phyloP scores from a whole-genome alignment of 1,284 basidiomycete genomes.

The Cryptococcus amylolentus region DNA sequence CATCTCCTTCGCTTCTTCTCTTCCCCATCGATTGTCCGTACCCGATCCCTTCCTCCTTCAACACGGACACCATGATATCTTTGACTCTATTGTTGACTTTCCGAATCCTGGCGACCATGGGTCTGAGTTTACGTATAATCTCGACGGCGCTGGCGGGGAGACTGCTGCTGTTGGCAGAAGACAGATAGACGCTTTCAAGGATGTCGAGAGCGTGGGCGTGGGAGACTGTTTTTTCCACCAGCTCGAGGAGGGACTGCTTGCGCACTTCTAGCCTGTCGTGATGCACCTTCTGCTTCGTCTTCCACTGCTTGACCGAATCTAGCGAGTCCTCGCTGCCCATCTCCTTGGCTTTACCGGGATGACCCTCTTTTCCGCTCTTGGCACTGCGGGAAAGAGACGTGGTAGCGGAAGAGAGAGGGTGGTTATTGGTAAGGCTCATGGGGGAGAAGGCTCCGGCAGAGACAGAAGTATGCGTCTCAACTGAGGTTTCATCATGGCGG shows the following conservation, averaged over 20 bases:
- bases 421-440: slow-evolving; percentile 31
- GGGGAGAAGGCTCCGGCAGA: slow-evolving; percentile 38
- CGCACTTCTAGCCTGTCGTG: slow-evolving; percentile 29
- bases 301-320: slow-evolving; percentile 30
- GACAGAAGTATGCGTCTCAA: slow-evolving; percentile 20
- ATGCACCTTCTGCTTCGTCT: slow-evolving; percentile 26
- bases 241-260: slow-evolving; percentile 56
- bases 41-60: slow-evolving; percentile 56
- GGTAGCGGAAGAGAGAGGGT: slow-evolving; percentile 45
- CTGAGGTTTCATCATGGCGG: background rate
- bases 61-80: slow-evolving; percentile 53
- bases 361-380: slow-evolving; percentile 42
- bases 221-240: slow-evolving; percentile 74
- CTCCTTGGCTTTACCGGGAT: background rate
- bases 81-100: background rate
- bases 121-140: background rate
- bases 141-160: slow-evolving; percentile 40
- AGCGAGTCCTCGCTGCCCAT: slow-evolving; percentile 17
- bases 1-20: slow-evolving; percentile 1
- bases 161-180: slow-evolving; percentile 45
- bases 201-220: slow-evolving; percentile 73
- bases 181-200: slow-evolving; percentile 59
- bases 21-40: slow-evolving; percentile 24
- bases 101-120: background rate
- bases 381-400: slow-evolving; percentile 47